These are phyloP conservation scores for Capronia americana DNA, from an alignment of 2,329 filamentous ascomycete species.

Conservation along the genomic window DNA sequence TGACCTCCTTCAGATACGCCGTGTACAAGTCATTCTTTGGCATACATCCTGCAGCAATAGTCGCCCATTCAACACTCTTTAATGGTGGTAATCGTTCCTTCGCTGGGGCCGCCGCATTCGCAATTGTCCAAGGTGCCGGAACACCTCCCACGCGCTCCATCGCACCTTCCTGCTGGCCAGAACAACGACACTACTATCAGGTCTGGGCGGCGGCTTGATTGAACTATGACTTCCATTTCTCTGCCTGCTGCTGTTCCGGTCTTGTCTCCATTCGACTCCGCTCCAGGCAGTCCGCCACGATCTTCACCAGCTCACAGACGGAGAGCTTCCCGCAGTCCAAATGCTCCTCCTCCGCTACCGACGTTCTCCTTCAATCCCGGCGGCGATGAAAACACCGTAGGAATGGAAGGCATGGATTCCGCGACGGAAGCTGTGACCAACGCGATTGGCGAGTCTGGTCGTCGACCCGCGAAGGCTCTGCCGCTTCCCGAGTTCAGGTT, in stretches of 20 bases:
- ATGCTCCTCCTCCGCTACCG: slow-evolving; percentile 34
- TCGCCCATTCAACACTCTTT: slow-evolving; percentile 18
- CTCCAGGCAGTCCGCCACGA: slow-evolving; percentile 25
- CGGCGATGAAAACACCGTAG: slow-evolving; percentile 24
- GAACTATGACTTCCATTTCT: slow-evolving; percentile 48
- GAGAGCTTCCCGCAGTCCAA: slow-evolving; percentile 36
- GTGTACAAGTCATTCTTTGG: slow-evolving; percentile 30
- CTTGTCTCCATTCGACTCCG: slow-evolving; percentile 29
- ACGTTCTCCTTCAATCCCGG: slow-evolving; percentile 38
- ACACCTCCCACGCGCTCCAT: slow-evolving; percentile 26
- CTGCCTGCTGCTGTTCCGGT: slow-evolving; percentile 30
- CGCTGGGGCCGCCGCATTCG: slow-evolving; percentile 23
- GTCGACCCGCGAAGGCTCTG: slow-evolving; percentile 24
- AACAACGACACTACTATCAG: slow-evolving; percentile 11
- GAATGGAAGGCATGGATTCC: slow-evolving; percentile 17
- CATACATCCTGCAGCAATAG: slow-evolving; percentile 17
- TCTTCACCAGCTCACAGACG: slow-evolving; percentile 32
- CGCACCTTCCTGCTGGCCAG: slow-evolving; percentile 37
- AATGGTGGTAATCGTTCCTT: slow-evolving; percentile 35
- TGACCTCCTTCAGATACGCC: slow-evolving; percentile 11
- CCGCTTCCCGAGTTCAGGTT: slow-evolving; percentile 40
- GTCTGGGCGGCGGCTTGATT: slow-evolving; percentile 57
- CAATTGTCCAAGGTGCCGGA: slow-evolving; percentile 31
- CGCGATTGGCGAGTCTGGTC: slow-evolving; percentile 24
- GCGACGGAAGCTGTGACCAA: slow-evolving; percentile 2